Evolutionary conservation across 2,329 filamentous ascomycete genomes (phyloP), one percentile per base, ranked within the genome.

Genomic region (Cryphonectria nitschkei): DNA sequence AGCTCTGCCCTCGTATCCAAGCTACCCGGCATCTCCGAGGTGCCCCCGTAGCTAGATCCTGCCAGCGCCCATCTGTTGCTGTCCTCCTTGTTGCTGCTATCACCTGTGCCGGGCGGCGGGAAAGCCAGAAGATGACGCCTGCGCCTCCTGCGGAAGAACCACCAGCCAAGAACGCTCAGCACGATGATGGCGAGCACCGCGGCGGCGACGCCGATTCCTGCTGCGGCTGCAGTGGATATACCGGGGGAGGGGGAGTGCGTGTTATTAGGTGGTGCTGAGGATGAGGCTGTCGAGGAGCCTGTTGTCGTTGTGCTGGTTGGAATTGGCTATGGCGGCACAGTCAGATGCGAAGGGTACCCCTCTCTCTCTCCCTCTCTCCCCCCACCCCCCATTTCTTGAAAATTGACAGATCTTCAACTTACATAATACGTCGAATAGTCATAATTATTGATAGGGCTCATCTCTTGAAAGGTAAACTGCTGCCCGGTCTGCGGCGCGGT

Each of bases 401-500:
- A 9, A 16, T 34, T 16, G 34, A 34, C 16, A 39, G 14, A 32
- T 29, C 19, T 26, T 46, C 11, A 5, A 46, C 61, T 62, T 9
- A 70, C 68, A 41, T 70, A 34, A 0, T 43, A 34, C 2, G 68
- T 67, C 16, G 68, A 70, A n/a, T 41, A 70, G 8, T 54, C 11
- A 14, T 19, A n/a, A n/a, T 70, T 29, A 41, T 65, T 37, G 29
- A 70, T 70, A n/a, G 63, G 32, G 11, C 63, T 54, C 37, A 70
- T 16, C 54, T 37, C 46, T 29, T n/a, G 26, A 39, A 70, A 70
- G 8, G 52, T 70, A 41, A 61, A 70, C 37, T 70, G 68, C 54
- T 70, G 54, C 14, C 68, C 68, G 19, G 29, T 2, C 41, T 70
- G 68, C n/a, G 64, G 63, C 16, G 68, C 26, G 1, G 64, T 62